Evolutionary conservation across 257 asterid species (phyloP).

Genomic region (Gentiana straminea): DNA sequence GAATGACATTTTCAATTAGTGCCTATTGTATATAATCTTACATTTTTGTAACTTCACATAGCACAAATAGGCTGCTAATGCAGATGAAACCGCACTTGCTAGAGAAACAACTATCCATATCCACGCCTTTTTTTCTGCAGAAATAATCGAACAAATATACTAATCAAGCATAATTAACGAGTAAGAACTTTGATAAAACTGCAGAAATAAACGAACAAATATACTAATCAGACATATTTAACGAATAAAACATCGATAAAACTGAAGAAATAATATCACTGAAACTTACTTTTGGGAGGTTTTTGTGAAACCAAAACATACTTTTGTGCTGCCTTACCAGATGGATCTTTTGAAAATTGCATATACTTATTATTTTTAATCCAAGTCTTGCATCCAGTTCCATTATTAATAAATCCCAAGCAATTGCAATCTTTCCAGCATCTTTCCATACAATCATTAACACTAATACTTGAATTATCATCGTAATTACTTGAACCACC

Average conservation of each 20-base stretch:
- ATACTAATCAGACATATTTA: too few species aligned
- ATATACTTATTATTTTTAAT: too few species aligned
- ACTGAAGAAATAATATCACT: constrained; percentile 1
- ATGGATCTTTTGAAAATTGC: constrained; percentile 1
- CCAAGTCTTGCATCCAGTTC: constrained; percentile 19
- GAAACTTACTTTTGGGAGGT: constrained; percentile 10
- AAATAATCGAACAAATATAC: background rate
- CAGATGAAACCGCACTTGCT: background rate
- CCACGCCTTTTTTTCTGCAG: constrained; percentile 11
- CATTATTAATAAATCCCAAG: constrained; percentile 6
- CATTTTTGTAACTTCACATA: constrained; percentile 9
- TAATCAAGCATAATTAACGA: too few species aligned
- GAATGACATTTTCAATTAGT: constrained; percentile 3
- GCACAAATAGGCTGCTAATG: constrained; percentile 4
- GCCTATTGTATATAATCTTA: background rate
- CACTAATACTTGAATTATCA: constrained; percentile 5
- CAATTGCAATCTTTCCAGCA: constrained; percentile 20
- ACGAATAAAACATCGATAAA: too few species aligned
- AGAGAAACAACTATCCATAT: constrained; percentile 12
- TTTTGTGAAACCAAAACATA: constrained; percentile 13
- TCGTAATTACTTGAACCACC: background rate
- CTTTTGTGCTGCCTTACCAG: background rate
- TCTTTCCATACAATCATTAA: constrained; percentile 18
- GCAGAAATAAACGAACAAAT: too few species aligned
- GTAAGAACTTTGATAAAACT: too few species aligned